Evolutionary conservation across 352 stramenopile genomes (phyloP).

Genomic region (Globisporangium canariense): DNA sequence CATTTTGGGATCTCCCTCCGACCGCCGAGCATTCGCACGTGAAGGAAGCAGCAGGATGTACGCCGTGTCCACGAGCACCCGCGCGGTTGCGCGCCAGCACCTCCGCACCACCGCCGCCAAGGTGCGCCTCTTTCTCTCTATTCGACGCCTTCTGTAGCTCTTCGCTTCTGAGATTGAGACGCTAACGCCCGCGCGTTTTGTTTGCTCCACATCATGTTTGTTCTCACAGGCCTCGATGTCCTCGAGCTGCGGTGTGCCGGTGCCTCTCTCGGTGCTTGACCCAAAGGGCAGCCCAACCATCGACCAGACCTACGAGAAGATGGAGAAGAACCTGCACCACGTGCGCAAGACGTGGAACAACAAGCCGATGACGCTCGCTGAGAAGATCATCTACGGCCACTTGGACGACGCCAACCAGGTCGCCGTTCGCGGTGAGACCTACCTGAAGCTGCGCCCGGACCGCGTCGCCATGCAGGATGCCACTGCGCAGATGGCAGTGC

Average conservation of each 20-base stretch:
- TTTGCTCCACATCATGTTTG: conserved; percentile 5
- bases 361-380: conserved; percentile 88
- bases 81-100: conserved; percentile 56
- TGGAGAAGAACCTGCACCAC: conserved; percentile 87
- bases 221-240: conserved; percentile 55
- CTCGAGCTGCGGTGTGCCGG: conserved; percentile 63
- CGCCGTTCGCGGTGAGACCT: conserved; percentile 87
- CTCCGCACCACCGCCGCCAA: conserved; percentile 63
- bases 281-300: conserved; percentile 90
- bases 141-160: neutral
- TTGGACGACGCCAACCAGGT: conserved; percentile 85
- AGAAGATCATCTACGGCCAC: conserved; percentile 96
- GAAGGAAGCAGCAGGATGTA: conserved; percentile 43
- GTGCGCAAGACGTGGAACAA: conserved; percentile 89
- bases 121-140: conserved; percentile 23
- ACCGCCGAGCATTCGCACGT: conserved; percentile 17
- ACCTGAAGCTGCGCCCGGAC: conserved; percentile 91
- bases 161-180: conserved; percentile 9
- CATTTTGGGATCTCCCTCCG: conserved; percentile 82
- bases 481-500: conserved; percentile 93
- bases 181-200: conserved; percentile 12
- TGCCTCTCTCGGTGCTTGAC: conserved; percentile 88
- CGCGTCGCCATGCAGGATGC: conserved; percentile 94
- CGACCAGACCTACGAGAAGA: conserved; percentile 91
- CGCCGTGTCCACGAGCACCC: conserved; percentile 55